Evolutionary conservation across 1,284 basidiomycete species (phyloP).

Genomic region (Marasmius oreades): DNA sequence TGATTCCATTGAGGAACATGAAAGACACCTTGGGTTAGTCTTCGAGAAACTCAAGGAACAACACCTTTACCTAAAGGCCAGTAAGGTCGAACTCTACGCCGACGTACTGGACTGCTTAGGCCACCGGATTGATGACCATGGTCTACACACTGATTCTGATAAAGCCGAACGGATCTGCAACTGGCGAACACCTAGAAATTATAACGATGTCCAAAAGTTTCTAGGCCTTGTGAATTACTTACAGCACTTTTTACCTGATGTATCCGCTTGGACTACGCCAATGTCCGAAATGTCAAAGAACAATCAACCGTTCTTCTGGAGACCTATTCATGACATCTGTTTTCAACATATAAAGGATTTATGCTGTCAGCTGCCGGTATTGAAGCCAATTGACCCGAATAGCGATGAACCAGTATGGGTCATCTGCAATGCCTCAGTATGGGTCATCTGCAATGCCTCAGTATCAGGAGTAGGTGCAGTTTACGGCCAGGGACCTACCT

Average conservation of each 20-base stretch:
- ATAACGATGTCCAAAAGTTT: constrained; percentile 36
- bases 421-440: constrained; percentile 7
- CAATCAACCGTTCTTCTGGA: constrained; percentile 13
- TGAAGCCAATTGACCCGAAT: too few species aligned
- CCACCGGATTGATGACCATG: constrained; percentile 17
- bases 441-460: constrained; percentile 35
- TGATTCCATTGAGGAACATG: constrained; percentile 26
- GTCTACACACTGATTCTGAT: constrained; percentile 20
- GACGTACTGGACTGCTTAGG: constrained; percentile 16
- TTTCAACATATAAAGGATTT: constrained; percentile 11
- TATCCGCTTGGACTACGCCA: constrained; percentile 26
- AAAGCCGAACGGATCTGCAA: constrained; percentile 21
- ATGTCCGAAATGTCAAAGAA: constrained; percentile 16
- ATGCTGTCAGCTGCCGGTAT: too few species aligned
- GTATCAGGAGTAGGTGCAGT: constrained; percentile 32
- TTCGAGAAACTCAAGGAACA: constrained; percentile 19
- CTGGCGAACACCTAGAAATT: constrained; percentile 29
- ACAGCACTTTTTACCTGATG: too few species aligned
- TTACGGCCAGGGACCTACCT: constrained; percentile 33
- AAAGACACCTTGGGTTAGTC: constrained; percentile 11
- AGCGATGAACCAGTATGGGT: too few species aligned
- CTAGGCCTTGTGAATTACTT: constrained; percentile 35
- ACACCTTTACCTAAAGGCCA: constrained; percentile 18
- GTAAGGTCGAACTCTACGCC: constrained; percentile 20
- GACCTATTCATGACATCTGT: constrained; percentile 9